Base-by-base conservation (phyloP, 176 grass and related monocot genomes). In the Saccharum officinarum region DNA sequence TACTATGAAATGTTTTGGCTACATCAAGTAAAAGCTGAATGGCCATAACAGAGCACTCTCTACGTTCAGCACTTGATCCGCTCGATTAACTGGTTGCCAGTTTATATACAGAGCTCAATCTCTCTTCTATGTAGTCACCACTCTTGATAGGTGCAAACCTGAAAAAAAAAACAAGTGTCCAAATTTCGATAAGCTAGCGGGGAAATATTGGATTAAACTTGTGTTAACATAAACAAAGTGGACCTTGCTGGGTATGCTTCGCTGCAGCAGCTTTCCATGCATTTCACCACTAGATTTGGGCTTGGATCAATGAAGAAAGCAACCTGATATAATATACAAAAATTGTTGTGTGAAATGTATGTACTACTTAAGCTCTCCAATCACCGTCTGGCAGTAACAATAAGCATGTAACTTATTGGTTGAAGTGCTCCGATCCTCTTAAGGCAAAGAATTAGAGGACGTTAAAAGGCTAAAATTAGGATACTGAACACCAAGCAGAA, bases 191-290 rank as follows among this genome's bases (percentile, higher is more conserved):
- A 63, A 13, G 23, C 60, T 63, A 5, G n/a, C 4, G 1, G 3
- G 60, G 11, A 63, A 13, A 28, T 13, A 13, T 28, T 47, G 8
- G 34, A 50, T 1, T 0, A 41, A 80, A 64, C 22, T 25, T 22
- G 18, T 45, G 22, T 34, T 80, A 49, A 26, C 9, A 7, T 42
- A 14, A 20, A 7, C 57, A 70, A 87, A 70, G 61, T 30, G n/a
- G 23, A 97, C 95, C 90, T 97, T 25, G 92, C 84, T 75, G 95
- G 92, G 81, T 77, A 22, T 26, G 84, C 67, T 16, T 94, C 86
- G 2, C 60, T 88, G 75, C 86, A 89, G 50, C 90, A 97, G 60
- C 78, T 88, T 75, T 94, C 81, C 82, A 97, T 88, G 86, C 95
- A 97, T 67, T 89, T 40, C 15, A 97, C 86, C 63, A 91, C 33